Base-by-base conservation (phyloP, 129 eudicot genomes). In the Ambrosia trifida region DNA sequence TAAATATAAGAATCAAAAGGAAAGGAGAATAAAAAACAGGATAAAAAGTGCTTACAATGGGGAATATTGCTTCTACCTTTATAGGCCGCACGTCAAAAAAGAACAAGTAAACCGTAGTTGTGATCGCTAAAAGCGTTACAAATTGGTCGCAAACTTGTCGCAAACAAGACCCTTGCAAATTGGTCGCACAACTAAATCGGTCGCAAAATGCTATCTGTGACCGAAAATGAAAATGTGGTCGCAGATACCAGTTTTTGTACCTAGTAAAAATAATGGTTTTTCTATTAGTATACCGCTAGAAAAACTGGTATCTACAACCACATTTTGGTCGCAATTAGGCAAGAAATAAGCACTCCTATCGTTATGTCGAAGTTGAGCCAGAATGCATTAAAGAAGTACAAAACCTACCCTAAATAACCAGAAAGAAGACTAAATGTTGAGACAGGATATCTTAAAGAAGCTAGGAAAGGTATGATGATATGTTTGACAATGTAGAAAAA, bases 41-140 rank as follows among this genome's bases (percentile, higher is more conserved):
- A 69, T 62, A 51, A 28, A 40, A 61, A 57, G 64, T 24, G 56
- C 81, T 62, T 69, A 3, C 59, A 33, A 68, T 68, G 61, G 80
- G 13, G 57, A 33, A 24, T 68, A 2, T 60, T 33, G 28, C 0
- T 45, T 49, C 63, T 49, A 46, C 71, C 40, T 44, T 31, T 14
- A 32, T 14, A 31, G 44, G 5, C 78, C 32, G 52, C 40, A 62
- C 7, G 18, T 4, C 40, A 76, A 31, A 54, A 19, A 19, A 10
- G 44, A n/a, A n/a, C n/a, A n/a, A n/a, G n/a, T n/a, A n/a, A 67
- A 75, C 45, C 66, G 51, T 40, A 64, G 10, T 52, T 32, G 45
- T 6, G 44, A 10, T 40, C 9, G 44, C 44, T 40, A 40, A 1
- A 40, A 6, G 9, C 28, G 1, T 24, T 24, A 24, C 28, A 24